Conservation (phyloP, 345 rosid genomes). For the Citrus hindsii region DNA sequence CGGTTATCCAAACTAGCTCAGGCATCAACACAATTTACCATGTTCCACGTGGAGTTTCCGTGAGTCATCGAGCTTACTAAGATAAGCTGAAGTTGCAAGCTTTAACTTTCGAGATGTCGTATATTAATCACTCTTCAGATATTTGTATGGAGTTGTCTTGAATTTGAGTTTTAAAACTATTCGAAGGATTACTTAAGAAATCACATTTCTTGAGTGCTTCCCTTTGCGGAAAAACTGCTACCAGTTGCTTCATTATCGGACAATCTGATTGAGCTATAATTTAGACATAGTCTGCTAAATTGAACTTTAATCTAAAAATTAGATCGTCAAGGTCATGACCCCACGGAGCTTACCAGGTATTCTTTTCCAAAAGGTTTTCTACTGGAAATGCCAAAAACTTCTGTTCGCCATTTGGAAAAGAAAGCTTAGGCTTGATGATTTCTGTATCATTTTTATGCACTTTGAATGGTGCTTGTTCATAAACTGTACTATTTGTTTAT, state of each 20-base stretch:
- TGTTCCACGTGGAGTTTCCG: background rate
- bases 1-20: background rate
- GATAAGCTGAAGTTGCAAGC: background rate
- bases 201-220: constrained; percentile 1
- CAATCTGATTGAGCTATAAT: background rate
- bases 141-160: background rate
- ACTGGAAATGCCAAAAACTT: background rate
- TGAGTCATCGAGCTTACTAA: background rate
- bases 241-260: background rate
- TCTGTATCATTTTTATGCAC: background rate
- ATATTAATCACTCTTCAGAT: background rate
- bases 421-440: background rate
- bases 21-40: background rate
- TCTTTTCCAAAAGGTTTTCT: background rate
- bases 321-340: background rate
- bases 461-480: background rate
- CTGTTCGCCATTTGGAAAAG: background rate
- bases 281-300: background rate
- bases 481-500: background rate
- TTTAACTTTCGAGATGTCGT: background rate
- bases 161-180: background rate
- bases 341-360: background rate
- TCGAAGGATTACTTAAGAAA: background rate
- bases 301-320: background rate
- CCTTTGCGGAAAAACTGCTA: background rate